Evolutionary conservation across 2,329 filamentous ascomycete species (phyloP).

Genomic region (Exserohilum rostratum): DNA sequence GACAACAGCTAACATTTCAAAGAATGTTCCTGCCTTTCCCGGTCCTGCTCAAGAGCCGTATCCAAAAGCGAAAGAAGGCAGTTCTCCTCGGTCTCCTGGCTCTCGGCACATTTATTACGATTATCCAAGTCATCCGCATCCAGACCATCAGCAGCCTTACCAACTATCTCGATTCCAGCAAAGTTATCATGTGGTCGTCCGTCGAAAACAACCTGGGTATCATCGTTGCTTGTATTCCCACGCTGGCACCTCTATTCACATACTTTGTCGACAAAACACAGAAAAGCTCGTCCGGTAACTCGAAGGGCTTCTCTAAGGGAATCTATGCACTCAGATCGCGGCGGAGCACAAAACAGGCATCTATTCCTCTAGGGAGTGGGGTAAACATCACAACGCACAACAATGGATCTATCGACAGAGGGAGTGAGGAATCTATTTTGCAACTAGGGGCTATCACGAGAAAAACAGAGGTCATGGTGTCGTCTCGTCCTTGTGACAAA

Average conservation of each 20-base stretch:
- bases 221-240: constrained; percentile 21
- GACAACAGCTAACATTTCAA: neutral
- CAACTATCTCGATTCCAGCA: constrained; percentile 22
- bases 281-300: constrained; percentile 12
- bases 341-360: constrained; percentile 3
- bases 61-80: constrained; percentile 21
- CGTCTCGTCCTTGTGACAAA: neutral
- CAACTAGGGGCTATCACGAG: constrained; percentile 8
- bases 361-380: constrained; percentile 8
- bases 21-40: constrained; percentile 25
- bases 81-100: constrained; percentile 17
- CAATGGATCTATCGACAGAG: neutral
- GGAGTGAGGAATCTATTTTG: constrained; percentile 18
- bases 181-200: constrained; percentile 24
- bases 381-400: neutral
- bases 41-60: constrained; percentile 14
- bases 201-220: constrained; percentile 26
- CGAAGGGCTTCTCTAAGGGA: constrained; percentile 7
- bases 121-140: constrained; percentile 23
- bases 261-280: constrained; percentile 24
- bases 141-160: constrained; percentile 16
- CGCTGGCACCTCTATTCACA: constrained; percentile 20
- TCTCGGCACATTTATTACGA: constrained; percentile 21
- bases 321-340: constrained; percentile 12
- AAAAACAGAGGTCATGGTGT: constrained; percentile 13